Conservation (phyloP, 2,329 filamentous ascomycete species). For the Cordyceps militaris region DNA sequence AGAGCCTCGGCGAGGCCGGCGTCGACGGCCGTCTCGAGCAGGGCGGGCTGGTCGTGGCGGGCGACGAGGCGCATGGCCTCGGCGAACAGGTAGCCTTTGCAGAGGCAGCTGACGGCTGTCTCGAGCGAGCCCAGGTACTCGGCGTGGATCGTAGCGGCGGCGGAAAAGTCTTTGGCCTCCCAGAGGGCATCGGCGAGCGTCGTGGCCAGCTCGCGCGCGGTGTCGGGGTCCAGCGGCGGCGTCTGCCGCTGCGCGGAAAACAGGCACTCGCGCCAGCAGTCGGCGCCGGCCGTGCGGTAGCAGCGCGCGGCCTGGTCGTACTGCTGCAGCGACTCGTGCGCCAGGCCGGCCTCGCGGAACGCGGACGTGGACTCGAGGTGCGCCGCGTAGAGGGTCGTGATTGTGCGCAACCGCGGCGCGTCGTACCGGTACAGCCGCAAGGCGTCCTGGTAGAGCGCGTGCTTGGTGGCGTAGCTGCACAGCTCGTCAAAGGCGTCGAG, state of each 20-base stretch:
- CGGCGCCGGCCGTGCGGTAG: constrained; percentile 70
- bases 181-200: constrained; percentile 70
- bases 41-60: constrained; percentile 49
- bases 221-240: constrained; percentile 51
- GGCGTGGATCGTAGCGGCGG: constrained; percentile 71
- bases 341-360: constrained; percentile 80
- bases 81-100: constrained; percentile 79
- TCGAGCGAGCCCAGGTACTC: constrained; percentile 73
- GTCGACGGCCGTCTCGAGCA: constrained; percentile 67
- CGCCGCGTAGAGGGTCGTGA: constrained; percentile 73
- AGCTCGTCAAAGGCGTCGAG: constrained; percentile 72
- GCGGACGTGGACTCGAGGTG: constrained; percentile 68
- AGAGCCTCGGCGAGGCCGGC: constrained; percentile 72
- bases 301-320: constrained; percentile 69
- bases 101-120: constrained; percentile 67
- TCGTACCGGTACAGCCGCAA: constrained; percentile 83
- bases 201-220: constrained; percentile 61
- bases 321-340: constrained; percentile 78
- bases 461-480: constrained; percentile 68
- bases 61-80: constrained; percentile 77
- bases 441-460: constrained; percentile 70
- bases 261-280: constrained; percentile 84
- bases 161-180: constrained; percentile 76
- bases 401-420: constrained; percentile 51
- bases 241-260: constrained; percentile 64